A percentile compares a stretch with the other conserved stretches of the same genome.
phyloP scores from a whole-genome alignment of 768 basidiomycete genomes.

The Daedaleopsis nitida region DNA sequence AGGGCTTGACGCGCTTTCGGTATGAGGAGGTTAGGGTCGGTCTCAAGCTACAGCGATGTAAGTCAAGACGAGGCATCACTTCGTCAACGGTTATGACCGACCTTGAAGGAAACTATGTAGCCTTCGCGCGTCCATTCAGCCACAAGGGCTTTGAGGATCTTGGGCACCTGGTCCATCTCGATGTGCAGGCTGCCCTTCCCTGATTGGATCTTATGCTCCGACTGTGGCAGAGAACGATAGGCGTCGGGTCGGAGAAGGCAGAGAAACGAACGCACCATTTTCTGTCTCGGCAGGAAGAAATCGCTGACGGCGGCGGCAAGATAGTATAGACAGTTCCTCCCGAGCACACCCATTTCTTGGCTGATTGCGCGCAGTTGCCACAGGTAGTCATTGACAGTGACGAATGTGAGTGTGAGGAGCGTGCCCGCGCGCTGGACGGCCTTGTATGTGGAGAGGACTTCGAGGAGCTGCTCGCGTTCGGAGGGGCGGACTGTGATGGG shows the following conservation, averaged over 20 bases:
- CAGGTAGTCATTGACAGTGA: constrained; percentile 95
- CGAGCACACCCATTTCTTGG: constrained; percentile 70
- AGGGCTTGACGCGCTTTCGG: constrained; percentile 90
- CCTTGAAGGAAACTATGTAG: constrained; percentile 97
- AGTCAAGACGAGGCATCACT: background rate
- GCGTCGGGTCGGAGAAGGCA: background rate
- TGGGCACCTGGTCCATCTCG: constrained; percentile 99
- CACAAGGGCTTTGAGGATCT: constrained; percentile 90
- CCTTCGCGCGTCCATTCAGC: constrained; percentile 92
- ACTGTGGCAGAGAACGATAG: constrained; percentile 47
- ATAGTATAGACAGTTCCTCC: constrained; percentile 86
- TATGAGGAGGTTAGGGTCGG: constrained; percentile 77
- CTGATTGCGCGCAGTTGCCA: constrained; percentile 86
- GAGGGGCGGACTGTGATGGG: constrained; percentile 67
- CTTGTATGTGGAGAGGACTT: constrained; percentile 81
- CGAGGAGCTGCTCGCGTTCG: constrained; percentile 65
- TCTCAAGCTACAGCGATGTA: constrained; percentile 73
- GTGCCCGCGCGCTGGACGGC: constrained; percentile 71
- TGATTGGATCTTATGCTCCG: constrained; percentile 98
- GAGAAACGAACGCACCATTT: constrained; percentile 62
- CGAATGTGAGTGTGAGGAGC: constrained; percentile 85
- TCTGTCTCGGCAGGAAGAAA: constrained; percentile 92
- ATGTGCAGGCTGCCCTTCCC: constrained; percentile 91
- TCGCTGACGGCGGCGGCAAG: constrained; percentile 98
- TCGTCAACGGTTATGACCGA: constrained; percentile 31